Conservation (phyloP, 1,284 basidiomycete genomes). For the Apiotrichum siamense region DNA sequence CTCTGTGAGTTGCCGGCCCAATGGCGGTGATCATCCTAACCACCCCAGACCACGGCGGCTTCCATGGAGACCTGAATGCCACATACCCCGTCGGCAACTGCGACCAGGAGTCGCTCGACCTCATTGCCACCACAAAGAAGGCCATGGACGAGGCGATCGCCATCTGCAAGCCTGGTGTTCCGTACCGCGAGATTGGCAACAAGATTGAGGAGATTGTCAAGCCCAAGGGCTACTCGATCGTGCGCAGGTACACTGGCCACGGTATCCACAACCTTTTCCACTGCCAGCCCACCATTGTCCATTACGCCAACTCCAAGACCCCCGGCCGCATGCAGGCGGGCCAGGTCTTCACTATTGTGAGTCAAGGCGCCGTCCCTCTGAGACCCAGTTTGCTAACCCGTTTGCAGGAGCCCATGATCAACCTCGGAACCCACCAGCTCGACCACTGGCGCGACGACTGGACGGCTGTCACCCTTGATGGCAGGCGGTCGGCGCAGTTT, state of each 20-base stretch:
- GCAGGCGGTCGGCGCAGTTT: conserved; percentile 84
- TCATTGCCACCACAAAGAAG: conserved; percentile 73
- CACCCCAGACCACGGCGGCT: conserved; percentile 53
- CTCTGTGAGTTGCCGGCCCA: conserved; percentile 39
- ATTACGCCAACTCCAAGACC: conserved; percentile 48
- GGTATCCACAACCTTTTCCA: conserved; percentile 69
- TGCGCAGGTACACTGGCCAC: conserved; percentile 84
- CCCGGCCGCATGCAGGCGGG: conserved; percentile 49
- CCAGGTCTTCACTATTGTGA: conserved; percentile 49
- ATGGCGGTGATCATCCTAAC: not conserved
- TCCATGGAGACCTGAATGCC: conserved; percentile 84
- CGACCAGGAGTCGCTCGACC: conserved; percentile 70
- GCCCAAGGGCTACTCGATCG: conserved; percentile 71
- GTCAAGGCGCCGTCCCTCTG: too few species aligned
- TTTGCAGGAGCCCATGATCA: conserved; percentile 70
- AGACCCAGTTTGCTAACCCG: not conserved
- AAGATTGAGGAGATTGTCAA: conserved; percentile 70
- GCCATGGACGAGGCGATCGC: conserved; percentile 81
- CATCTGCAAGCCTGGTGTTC: conserved; percentile 79
- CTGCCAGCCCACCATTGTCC: conserved; percentile 47
- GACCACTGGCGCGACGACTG: conserved; percentile 57
- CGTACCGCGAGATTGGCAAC: conserved; percentile 58
- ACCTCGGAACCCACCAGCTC: conserved; percentile 58
- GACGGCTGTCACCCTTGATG: conserved; percentile 87
- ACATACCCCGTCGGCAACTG: conserved; percentile 78